These are phyloP conservation scores for Jaltomata sinuosa DNA, from an alignment of 257 asterid species.

Conservation along the genomic window DNA sequence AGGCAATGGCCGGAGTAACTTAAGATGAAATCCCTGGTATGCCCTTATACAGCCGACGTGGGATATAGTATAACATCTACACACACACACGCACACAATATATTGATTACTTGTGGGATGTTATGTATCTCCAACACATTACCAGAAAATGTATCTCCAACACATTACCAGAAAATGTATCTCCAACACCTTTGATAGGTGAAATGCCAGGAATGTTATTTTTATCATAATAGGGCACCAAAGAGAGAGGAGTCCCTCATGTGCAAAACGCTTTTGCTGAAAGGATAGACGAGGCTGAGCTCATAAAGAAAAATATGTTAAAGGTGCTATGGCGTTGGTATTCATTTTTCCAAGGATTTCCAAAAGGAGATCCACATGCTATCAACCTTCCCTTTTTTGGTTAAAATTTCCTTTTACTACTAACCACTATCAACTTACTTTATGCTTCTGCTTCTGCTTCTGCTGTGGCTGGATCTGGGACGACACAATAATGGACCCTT, in stretches of 20 bases:
- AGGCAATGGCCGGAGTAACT: not conserved
- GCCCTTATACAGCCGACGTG: not conserved
- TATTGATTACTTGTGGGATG: not conserved
- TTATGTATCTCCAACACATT: not conserved
- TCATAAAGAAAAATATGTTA: not conserved
- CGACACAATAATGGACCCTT: not conserved
- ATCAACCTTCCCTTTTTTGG: not conserved
- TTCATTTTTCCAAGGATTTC: not conserved
- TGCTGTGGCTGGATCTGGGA: not conserved
- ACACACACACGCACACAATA: not conserved
- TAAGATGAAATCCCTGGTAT: not conserved
- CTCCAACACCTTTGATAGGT: not conserved
- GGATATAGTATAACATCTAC: not conserved
- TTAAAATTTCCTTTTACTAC: not conserved
- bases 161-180: not conserved
- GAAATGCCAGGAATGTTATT: not conserved
- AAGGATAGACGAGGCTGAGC: not conserved
- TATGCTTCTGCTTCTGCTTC: not conserved
- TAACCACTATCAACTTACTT: not conserved
- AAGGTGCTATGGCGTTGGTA: not conserved
- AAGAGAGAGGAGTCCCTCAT: not conserved
- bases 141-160: not conserved
- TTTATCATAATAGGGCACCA: not conserved
- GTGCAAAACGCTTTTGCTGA: not conserved
- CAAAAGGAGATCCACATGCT: not conserved